phyloP scores from a whole-genome alignment of 2,329 filamentous ascomycete genomes.

The Clonostachys solani region DNA sequence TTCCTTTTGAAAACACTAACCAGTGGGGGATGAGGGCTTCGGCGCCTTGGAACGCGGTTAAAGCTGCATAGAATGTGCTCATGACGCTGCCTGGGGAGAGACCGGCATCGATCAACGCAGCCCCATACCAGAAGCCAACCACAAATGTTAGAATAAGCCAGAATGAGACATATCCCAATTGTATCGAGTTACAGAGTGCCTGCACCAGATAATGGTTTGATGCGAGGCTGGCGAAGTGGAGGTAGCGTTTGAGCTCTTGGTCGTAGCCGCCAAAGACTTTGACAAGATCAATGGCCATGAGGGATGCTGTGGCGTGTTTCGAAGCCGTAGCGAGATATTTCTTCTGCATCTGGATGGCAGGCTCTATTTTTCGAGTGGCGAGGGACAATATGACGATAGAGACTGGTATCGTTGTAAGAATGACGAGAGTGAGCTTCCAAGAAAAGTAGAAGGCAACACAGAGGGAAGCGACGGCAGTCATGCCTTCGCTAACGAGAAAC shows the following conservation, averaged over 20 bases:
- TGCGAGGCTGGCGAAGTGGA: conserved; percentile 49
- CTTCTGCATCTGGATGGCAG: conserved; percentile 67
- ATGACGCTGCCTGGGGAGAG: conserved; percentile 64
- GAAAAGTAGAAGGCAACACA: conserved; percentile 72
- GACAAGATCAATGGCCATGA: conserved; percentile 76
- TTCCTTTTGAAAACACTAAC: conserved; percentile 74
- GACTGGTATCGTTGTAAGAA: conserved; percentile 69
- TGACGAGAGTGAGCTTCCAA: conserved; percentile 79
- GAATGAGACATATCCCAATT: conserved; percentile 70
- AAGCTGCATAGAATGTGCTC: conserved; percentile 79
- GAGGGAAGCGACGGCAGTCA: conserved; percentile 63
- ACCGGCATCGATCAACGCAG: conserved; percentile 60
- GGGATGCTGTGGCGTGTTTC: conserved; percentile 65
- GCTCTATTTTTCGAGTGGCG: conserved; percentile 56
- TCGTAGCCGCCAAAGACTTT: conserved; percentile 79
- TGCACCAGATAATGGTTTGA: conserved; percentile 63
- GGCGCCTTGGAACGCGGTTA: conserved; percentile 72
- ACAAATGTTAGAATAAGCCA: conserved; percentile 78
- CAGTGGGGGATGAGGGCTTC: conserved; percentile 73
- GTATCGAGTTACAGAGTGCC: conserved; percentile 63
- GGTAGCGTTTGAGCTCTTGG: conserved; percentile 65
- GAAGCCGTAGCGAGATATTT: conserved; percentile 64
- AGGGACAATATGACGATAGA: conserved; percentile 56
- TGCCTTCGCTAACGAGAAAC: conserved; percentile 56
- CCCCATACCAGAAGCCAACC: conserved; percentile 86